These are phyloP conservation scores for Gossypioides kirkii DNA, from an alignment of 345 rosid species.

Conservation along the genomic window DNA sequence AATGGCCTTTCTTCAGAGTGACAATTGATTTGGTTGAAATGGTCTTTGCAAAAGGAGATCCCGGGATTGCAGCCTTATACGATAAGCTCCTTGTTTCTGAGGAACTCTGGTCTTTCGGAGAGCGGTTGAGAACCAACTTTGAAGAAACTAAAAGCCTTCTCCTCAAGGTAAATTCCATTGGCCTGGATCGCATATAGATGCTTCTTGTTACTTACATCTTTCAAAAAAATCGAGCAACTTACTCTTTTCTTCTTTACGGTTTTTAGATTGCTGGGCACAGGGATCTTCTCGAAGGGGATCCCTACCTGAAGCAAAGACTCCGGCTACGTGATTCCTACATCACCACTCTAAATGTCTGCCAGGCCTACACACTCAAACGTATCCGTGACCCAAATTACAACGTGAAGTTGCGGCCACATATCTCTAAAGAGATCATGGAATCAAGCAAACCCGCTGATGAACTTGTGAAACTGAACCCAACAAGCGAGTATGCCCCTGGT, in stretches of 20 bases:
- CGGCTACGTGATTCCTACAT: slow-evolving; percentile 91
- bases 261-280: slow-evolving; percentile 85
- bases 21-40: slow-evolving; percentile 94
- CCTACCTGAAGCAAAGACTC: slow-evolving; percentile 90
- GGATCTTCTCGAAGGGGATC: slow-evolving; percentile 96
- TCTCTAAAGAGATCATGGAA: slow-evolving; percentile 75
- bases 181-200: not conserved
- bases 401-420: slow-evolving; percentile 69
- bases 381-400: slow-evolving; percentile 81
- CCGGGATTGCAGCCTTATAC: slow-evolving; percentile 76
- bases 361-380: slow-evolving; percentile 89
- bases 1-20: slow-evolving; percentile 95
- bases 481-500: slow-evolving; percentile 85
- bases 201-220: not conserved
- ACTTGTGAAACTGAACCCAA: slow-evolving; percentile 71
- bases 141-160: slow-evolving; percentile 84
- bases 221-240: not conserved
- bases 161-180: slow-evolving; percentile 56
- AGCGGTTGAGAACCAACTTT: slow-evolving; percentile 54
- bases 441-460: slow-evolving; percentile 69
- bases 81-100: slow-evolving; percentile 87
- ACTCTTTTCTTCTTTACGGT: not conserved
- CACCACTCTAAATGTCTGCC: slow-evolving; percentile 89
- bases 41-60: slow-evolving; percentile 99
- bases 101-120: slow-evolving; percentile 76